These are phyloP conservation scores for Mortierella sp. DNA, from an alignment of 371 early-diverging fungal genomes.

Conservation along the genomic window DNA sequence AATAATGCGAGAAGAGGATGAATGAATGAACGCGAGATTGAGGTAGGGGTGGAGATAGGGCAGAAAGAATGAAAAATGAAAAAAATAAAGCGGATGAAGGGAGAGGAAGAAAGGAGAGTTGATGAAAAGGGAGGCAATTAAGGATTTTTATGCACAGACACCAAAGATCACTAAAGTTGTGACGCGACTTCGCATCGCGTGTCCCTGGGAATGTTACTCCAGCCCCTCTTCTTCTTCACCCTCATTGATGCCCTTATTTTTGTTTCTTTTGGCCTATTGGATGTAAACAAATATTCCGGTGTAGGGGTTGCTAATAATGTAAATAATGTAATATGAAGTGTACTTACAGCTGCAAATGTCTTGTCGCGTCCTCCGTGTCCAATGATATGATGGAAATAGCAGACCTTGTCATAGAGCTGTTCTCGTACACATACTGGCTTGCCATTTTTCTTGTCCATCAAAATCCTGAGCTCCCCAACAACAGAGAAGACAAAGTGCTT, in stretches of 20 bases:
- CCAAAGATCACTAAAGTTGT: background rate
- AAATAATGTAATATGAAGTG: background rate
- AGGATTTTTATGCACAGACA: background rate
- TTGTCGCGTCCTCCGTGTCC: constrained; percentile 58
- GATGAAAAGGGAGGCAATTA: too few relatives aligned
- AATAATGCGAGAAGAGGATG: background rate
- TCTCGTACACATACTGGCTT: constrained; percentile 54
- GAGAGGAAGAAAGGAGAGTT: background rate
- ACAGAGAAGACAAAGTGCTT: constrained; percentile 56
- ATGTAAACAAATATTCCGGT: background rate
- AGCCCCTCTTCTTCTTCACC: constrained; percentile 5
- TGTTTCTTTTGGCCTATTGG: constrained; percentile 5
- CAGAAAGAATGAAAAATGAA: too few relatives aligned
- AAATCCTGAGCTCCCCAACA: constrained; percentile 49
- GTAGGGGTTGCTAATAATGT: too few relatives aligned
- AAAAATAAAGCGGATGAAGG: background rate
- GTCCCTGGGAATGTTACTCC: background rate
- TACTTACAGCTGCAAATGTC: constrained; percentile 56
- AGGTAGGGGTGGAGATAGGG: background rate
- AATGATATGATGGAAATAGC: constrained; percentile 56
- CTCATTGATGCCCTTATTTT: background rate
- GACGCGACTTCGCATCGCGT: too few relatives aligned
- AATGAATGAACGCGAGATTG: background rate
- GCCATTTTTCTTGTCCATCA: constrained; percentile 58
- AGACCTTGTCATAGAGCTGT: constrained; percentile 55